phyloP scores from a whole-genome alignment of 2,329 filamentous ascomycete species.

The Byssothecium circinans region DNA sequence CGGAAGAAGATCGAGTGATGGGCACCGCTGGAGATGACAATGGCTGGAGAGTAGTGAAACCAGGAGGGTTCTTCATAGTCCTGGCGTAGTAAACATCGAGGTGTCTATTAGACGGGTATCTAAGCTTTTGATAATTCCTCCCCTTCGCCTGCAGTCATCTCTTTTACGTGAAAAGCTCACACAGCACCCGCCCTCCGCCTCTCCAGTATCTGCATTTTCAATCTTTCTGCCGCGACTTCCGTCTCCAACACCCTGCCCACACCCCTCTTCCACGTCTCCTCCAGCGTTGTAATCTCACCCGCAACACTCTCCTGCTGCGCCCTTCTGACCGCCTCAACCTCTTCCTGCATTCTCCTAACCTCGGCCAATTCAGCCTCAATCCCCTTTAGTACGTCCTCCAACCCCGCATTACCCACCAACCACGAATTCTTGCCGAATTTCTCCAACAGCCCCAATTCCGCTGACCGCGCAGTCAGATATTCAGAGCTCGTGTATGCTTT shows the following conservation, averaged over 20 bases:
- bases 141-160: too few species aligned
- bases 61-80: too few species aligned
- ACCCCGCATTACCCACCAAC: constrained; percentile 79
- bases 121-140: neutral
- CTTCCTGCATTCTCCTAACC: constrained; percentile 69
- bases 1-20: too few species aligned
- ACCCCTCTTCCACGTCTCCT: constrained; percentile 77
- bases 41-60: too few species aligned
- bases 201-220: constrained; percentile 51
- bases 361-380: constrained; percentile 76
- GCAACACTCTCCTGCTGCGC: constrained; percentile 69
- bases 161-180: constrained; percentile 15
- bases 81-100: too few species aligned
- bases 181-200: constrained; percentile 37
- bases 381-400: constrained; percentile 69
- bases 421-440: constrained; percentile 86
- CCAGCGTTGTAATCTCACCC: constrained; percentile 72
- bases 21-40: too few species aligned
- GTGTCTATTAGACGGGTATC: constrained; percentile 2
- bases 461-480: constrained; percentile 59
- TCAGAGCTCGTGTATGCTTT: constrained; percentile 61
- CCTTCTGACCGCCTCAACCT: constrained; percentile 70
- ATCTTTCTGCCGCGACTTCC: constrained; percentile 76
- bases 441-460: constrained; percentile 74
- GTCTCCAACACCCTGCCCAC: constrained; percentile 82